Evolutionary conservation across 140 eudicot genomes (phyloP), one percentile per base, ranked within the genome.

Genomic region (Stevia rebaudiana): DNA sequence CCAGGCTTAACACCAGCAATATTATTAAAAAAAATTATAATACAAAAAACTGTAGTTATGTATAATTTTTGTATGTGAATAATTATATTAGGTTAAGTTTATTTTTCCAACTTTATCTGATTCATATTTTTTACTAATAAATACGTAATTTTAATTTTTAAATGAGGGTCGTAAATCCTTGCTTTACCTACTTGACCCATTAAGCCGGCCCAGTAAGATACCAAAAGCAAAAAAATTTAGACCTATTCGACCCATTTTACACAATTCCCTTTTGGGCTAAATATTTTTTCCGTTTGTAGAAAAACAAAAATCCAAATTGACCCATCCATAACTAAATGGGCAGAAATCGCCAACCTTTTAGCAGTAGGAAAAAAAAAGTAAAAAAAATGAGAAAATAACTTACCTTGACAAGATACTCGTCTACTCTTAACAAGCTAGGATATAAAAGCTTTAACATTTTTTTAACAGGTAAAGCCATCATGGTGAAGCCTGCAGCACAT

Each of bases 401-500:
- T 72, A 88, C 99, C 78, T 79, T 85, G 24, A 78, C 48, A 42
- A 94, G 94, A 74, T 51, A 74, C 78, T 94, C 99, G 53, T 94
- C 99, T 18, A 88, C 73, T 30, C 99, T 85, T 51, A 82, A 72
- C 68, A 94, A 48, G 75, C 79, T 83, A 42, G 99, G 97, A 73
- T 94, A 94, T 48, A 94, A 70, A 56, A 88, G 86, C 74, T 88
- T 85, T 69, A 94, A 76, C 81, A 94, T 74, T 43, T 70, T 83
- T 61, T 80, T 83, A 53, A 88, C 99, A 19, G 97, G 99, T 67
- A 94, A 85, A 52, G 99, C 86, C 99, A 94, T 94, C 94, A 88
- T 81, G 71, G 99, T 94, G 66, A 76, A 85, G 18, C 97, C 99
- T 30, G 85, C 95, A 47, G 95, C 97, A 78, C 99, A 88, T n/a